Evolutionary conservation across 805 yeast species (phyloP).

Genomic region (Yamadazyma phyllophila): DNA sequence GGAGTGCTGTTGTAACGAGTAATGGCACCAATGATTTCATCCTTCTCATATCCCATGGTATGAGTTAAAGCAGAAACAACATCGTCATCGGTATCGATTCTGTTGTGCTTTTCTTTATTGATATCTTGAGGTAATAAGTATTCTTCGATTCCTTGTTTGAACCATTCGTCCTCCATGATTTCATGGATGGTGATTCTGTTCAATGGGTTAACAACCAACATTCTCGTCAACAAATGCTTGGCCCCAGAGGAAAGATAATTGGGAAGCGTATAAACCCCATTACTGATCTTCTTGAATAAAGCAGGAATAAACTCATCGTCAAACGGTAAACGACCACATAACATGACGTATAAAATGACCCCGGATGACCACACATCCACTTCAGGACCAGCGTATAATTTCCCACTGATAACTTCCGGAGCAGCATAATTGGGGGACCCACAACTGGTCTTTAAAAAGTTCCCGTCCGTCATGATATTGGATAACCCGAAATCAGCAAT

Average conservation of each 20-base stretch:
- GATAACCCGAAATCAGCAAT: constrained; percentile 96
- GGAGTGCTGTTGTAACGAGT: constrained; percentile 37
- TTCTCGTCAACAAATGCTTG: constrained; percentile 72
- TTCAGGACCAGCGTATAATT: constrained; percentile 95
- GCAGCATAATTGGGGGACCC: constrained; percentile 98
- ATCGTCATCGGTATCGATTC: constrained; percentile 64
- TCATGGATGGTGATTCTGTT: constrained; percentile 91
- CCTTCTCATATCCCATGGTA: constrained; percentile 87
- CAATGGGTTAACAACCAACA: constrained; percentile 93
- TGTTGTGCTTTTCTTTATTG: constrained; percentile 33
- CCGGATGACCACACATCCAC: constrained; percentile 99
- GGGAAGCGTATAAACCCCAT: constrained; percentile 90
- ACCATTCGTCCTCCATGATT: constrained; percentile 94
- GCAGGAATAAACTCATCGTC: constrained; percentile 97
- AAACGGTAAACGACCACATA: constrained; percentile 92
- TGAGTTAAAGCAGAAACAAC: constrained; percentile 70
- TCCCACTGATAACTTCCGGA: constrained; percentile 94
- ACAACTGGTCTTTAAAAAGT: constrained; percentile 89
- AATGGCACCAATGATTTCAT: constrained; percentile 75
- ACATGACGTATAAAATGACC: constrained; percentile 90
- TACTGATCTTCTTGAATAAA: constrained; percentile 84
- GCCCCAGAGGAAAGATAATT: constrained; percentile 85
- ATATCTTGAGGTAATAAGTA: constrained; percentile 65
- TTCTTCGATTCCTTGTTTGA: constrained; percentile 74
- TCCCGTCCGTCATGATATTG: constrained; percentile 97